Base-by-base conservation (phyloP, 2,329 filamentous ascomycete species). In the Lojkania enalia region DNA sequence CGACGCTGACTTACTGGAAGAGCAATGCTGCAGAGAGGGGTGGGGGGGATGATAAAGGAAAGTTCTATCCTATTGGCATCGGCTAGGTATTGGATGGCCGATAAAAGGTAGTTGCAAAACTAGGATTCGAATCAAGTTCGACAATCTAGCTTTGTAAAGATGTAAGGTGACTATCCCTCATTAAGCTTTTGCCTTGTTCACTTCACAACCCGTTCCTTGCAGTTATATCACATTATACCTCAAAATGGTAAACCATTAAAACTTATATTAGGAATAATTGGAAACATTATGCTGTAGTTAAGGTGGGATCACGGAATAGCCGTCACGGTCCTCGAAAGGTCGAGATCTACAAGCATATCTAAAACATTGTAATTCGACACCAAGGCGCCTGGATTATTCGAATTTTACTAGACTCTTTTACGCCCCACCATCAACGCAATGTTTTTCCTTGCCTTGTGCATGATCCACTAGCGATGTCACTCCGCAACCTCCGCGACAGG, bases 131-230 rank as follows among this genome's bases (percentile, higher is more conserved):
- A 29, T 25, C 25, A 12, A 37, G 20, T 18, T 51, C 50, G 4
- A 53, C 50, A n/a, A 48, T 47, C 13, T 53, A 48, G 48, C 48
- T 51, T 3, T 45, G 35, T 33, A 21, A 30, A 15, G 42, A 49
- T 37, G 13, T 47, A 15, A 35, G 9, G 44, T 47, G 21, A n/a
- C 32, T 38, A 11, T 20, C n/a, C 21, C 16, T 29, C 20, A 12
- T 14, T 20, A 20, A 19, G 19, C 25, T 35, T 12, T 46, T 20
- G n/a, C n/a, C n/a, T n/a, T n/a, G n/a, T n/a, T n/a, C n/a, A n/a
- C n/a, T n/a, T n/a, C n/a, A n/a, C n/a, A n/a, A n/a, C n/a, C n/a
- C n/a, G n/a, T n/a, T n/a, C n/a, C n/a, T n/a, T n/a, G n/a, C n/a
- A n/a, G n/a, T n/a, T n/a, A n/a, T n/a, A n/a, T n/a, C n/a, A n/a